These are phyloP conservation scores for Solanum aculeatissimum DNA, from an alignment of 305 asterid species.

Conservation along the genomic window DNA sequence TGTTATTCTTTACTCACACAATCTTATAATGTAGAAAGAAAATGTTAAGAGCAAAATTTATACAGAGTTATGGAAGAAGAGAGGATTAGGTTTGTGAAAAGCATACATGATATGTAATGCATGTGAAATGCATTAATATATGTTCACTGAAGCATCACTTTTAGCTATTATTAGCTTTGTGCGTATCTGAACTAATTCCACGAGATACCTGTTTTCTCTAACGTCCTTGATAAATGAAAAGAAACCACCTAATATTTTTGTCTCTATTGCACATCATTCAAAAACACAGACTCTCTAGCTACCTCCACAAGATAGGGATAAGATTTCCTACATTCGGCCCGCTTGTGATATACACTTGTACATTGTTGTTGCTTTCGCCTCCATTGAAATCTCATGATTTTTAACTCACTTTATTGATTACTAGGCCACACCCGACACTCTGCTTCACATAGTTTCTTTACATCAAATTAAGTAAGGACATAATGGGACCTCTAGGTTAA, in stretches of 20 bases:
- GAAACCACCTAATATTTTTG: not conserved
- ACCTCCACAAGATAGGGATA: not conserved
- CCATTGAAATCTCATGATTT: not conserved
- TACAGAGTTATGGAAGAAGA: not conserved
- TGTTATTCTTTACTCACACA: not conserved
- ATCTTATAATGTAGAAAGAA: not conserved
- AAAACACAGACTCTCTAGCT: fast-evolving
- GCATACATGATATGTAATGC: not conserved
- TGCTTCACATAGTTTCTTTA: not conserved
- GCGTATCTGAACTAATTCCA: not conserved
- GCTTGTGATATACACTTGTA: not conserved
- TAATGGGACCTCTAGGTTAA: not conserved
- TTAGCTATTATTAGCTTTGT: too few relatives aligned
- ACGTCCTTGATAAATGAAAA: not conserved
- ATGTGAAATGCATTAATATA: constrained; percentile 12
- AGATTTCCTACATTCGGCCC: not conserved
- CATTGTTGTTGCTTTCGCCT: not conserved
- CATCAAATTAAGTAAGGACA: not conserved
- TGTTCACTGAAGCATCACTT: constrained; percentile 21
- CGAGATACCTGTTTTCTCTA: not conserved
- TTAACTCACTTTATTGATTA: not conserved
- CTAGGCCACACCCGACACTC: not conserved
- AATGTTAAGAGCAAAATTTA: not conserved
- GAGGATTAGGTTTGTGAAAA: not conserved
- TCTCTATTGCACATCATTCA: not conserved